phyloP scores from a whole-genome alignment of 306 rosid genomes.

The Citrullus colocynthis region DNA sequence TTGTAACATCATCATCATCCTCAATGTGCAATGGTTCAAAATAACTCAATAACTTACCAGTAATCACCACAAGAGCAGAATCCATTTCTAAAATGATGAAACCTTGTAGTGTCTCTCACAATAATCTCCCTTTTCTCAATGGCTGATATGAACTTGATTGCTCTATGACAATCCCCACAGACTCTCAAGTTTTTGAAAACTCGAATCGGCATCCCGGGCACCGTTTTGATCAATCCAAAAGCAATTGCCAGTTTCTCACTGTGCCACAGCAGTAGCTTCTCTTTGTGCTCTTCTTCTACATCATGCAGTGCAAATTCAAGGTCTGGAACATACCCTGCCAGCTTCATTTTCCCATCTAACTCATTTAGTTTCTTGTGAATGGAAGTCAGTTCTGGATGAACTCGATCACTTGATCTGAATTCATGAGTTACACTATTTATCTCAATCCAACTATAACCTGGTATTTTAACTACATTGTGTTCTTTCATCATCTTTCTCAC shows the following conservation, averaged over 20 bases:
- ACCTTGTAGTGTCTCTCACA: constrained; percentile 72
- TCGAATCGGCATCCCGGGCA: constrained; percentile 44
- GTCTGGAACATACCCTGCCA: constrained; percentile 64
- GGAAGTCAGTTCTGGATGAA: constrained; percentile 51
- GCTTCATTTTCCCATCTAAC: constrained; percentile 59
- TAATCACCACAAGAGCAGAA: constrained; percentile 69
- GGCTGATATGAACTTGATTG: constrained; percentile 66
- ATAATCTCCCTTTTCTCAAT: constrained; percentile 68
- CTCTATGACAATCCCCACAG: constrained; percentile 80
- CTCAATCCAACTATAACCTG: constrained; percentile 90
- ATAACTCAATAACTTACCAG: constrained; percentile 33
- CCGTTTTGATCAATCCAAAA: constrained; percentile 53
- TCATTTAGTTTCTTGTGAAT: constrained; percentile 47
- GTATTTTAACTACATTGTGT: constrained; percentile 45
- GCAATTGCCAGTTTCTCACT: constrained; percentile 85
- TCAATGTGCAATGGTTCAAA: no score
- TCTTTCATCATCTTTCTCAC: constrained; percentile 61
- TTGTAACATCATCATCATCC: neutral
- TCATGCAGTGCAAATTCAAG: constrained; percentile 88
- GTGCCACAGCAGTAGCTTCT: constrained; percentile 65
- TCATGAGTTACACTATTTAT: constrained; percentile 46
- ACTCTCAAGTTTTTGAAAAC: constrained; percentile 79
- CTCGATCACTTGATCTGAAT: constrained; percentile 65
- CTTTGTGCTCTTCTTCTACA: constrained; percentile 65
- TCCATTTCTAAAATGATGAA: constrained; percentile 79